Evolutionary conservation across 2,329 filamentous ascomycete species (phyloP).

Genomic region (Pseudogymnoascus sp.): DNA sequence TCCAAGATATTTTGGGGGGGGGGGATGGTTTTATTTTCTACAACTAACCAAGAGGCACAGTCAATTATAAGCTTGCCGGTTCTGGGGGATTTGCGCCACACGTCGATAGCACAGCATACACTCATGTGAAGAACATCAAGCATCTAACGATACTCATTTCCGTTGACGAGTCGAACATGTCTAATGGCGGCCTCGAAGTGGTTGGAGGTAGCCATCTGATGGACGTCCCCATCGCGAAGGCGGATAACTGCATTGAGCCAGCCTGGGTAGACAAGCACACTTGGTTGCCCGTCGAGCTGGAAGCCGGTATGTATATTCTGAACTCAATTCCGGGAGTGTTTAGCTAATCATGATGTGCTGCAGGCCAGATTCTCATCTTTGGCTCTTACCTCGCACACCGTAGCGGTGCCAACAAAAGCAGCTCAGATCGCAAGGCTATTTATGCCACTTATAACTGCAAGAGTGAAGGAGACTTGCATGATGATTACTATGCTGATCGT

Average conservation of each 20-base stretch:
- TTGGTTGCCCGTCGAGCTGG: constrained; percentile 26
- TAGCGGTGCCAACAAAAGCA: constrained; percentile 26
- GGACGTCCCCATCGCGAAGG: constrained; percentile 24
- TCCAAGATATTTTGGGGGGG: not conserved
- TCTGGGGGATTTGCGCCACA: constrained; percentile 30
- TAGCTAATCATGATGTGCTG: not conserved
- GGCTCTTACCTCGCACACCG: constrained; percentile 29
- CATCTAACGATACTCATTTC: constrained; percentile 30
- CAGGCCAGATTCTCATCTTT: constrained; percentile 29
- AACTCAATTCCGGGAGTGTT: not conserved
- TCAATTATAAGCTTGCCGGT: constrained; percentile 10
- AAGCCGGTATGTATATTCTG: constrained; percentile 22
- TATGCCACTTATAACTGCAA: constrained; percentile 36
- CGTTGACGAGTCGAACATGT: constrained; percentile 26
- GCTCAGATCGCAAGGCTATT: constrained; percentile 30
- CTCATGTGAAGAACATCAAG: constrained; percentile 28
- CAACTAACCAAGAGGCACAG: not conserved
- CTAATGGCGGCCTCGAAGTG: constrained; percentile 29
- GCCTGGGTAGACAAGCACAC: constrained; percentile 26
- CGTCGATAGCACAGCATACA: constrained; percentile 30
- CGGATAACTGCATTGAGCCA: constrained; percentile 26
- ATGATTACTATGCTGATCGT: constrained; percentile 34
- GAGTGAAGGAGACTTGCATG: constrained; percentile 33
- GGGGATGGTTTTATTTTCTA: too few relatives aligned
- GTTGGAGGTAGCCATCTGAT: constrained; percentile 29